Evolutionary conservation across 176 grass and related monocot genomes (phyloP).

Genomic region (Microstegium vimineum): DNA sequence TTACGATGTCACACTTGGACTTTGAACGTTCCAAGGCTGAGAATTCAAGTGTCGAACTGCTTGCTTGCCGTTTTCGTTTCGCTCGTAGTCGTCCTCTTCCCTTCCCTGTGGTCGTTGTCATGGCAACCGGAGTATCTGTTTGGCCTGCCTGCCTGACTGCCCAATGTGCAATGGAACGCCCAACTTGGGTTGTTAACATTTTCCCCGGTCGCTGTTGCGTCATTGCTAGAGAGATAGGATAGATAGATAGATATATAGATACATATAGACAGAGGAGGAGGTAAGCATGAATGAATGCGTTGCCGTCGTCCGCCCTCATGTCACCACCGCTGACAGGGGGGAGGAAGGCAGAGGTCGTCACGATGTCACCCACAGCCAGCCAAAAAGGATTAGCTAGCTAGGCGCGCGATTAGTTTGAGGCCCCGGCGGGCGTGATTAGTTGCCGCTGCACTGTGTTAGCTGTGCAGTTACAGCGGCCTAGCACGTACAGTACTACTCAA

Average conservation of each 20-base stretch:
- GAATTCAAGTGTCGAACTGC: neutral
- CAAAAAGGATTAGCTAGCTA: neutral
- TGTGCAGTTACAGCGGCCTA: neutral
- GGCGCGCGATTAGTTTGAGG: neutral
- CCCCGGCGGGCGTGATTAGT: neutral
- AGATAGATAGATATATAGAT: no score
- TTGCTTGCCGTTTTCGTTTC: neutral
- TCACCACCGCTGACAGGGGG: neutral
- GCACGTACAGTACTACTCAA: no score
- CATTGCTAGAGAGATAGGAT: neutral
- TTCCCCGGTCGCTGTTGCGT: conserved; percentile 15
- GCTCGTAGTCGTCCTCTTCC: no score
- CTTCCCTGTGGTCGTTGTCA: conserved; percentile 7
- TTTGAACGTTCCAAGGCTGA: neutral
- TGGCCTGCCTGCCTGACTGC: neutral
- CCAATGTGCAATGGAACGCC: neutral
- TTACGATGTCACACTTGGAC: neutral
- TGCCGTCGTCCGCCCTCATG: neutral
- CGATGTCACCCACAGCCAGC: neutral
- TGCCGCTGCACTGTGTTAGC: neutral
- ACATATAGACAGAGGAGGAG: no score
- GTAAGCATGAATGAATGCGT: neutral
- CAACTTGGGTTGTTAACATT: neutral
- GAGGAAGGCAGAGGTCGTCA: neutral
- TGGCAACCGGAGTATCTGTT: neutral